A percentile compares a stretch with the other conserved stretches of the same genome.
Conservation (phyloP, 2,329 filamentous ascomycete genomes). For the Colletotrichum tropicale region DNA sequence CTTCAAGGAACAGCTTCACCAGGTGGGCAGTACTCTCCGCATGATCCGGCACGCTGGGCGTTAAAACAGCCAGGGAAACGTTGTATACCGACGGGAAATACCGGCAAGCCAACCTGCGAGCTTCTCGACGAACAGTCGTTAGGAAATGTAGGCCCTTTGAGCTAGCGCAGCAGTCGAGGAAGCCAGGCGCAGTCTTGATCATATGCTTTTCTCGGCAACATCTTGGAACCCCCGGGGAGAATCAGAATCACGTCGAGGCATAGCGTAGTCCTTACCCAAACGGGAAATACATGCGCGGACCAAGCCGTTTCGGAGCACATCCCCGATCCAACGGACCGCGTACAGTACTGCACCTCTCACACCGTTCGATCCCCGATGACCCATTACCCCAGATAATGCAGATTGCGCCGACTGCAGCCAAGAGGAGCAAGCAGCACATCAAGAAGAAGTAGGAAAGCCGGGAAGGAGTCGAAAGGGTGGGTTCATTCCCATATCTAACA, state of each 20-base stretch:
- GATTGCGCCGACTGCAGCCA: not conserved
- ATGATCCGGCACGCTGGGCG: not conserved
- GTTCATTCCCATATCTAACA: not conserved
- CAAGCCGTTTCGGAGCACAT: conserved; percentile 10
- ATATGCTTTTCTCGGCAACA: conserved; percentile 5
- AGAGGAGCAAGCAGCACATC: not conserved
- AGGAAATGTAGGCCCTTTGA: not conserved
- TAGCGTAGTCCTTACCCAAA: conserved; percentile 1
- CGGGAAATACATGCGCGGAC: conserved; percentile 13
- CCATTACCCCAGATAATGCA: conserved; percentile 5
- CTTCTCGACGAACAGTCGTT: not conserved
- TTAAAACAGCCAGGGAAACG: not conserved
- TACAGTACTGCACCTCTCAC: not conserved
- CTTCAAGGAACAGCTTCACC: not conserved
- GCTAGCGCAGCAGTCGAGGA: not conserved
- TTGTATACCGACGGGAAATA: not conserved
- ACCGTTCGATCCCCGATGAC: not conserved
- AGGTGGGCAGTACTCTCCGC: not conserved
- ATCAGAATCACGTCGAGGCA: not conserved
- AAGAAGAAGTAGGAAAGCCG: not conserved
- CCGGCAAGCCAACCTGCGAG: not conserved
- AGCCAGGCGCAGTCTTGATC: not conserved
- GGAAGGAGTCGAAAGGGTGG: not conserved
- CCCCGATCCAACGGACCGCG: not conserved
- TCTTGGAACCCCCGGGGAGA: not conserved